Base-by-base conservation (phyloP, 75 land plant species). In the Pinus tabuliformis region DNA sequence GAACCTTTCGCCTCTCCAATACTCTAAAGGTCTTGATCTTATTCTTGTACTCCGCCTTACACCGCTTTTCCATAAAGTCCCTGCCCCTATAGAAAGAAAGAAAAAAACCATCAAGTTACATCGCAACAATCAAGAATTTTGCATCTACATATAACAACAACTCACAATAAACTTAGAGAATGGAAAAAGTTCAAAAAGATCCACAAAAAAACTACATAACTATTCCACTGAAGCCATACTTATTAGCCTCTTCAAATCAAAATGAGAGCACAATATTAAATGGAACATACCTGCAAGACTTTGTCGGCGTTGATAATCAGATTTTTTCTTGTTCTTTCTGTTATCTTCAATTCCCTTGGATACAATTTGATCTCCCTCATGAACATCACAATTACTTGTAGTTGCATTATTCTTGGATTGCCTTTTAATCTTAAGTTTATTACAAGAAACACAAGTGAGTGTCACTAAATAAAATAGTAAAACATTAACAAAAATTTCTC, bases 1-100 rank as follows among this genome's bases (percentile, higher is more conserved):
- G 57, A 94, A 78, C 59, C 86, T 82, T 76, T 94, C 97, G 0
- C 97, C 97, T 73, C 84, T 89, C 97, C 97, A 94, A 61, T 81
- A 88, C 62, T 90, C 86, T 59, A 92, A 68, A 72, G 97, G 97
- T 76, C 87, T 87, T 42, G 74, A 82, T 66, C 56, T 91, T 39
- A 82, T 83, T 71, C 96, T 79, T 56, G 92, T 93, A 78, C 96
- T 93, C 28, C 91, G 64, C 75, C 96, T 83, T 3, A 85, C 77
- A 3, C 94, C 96, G 80, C 72, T 59, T 68, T 83, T 77, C 89
- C 94, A 89, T 57, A 59, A 45, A 13, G 85, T 78, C 39, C 96
- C 96, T 76, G 84, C 86, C 26, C 82, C 93, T 93, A 52, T 16
- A 18, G 36, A 73, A 73, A 21, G 16, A 4, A 30, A 54, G 26